Percentiles rank a stretch among this genome's conserved stretches.
Conservation (phyloP, 2,329 filamentous ascomycete genomes). For the Leptographium flavum region DNA sequence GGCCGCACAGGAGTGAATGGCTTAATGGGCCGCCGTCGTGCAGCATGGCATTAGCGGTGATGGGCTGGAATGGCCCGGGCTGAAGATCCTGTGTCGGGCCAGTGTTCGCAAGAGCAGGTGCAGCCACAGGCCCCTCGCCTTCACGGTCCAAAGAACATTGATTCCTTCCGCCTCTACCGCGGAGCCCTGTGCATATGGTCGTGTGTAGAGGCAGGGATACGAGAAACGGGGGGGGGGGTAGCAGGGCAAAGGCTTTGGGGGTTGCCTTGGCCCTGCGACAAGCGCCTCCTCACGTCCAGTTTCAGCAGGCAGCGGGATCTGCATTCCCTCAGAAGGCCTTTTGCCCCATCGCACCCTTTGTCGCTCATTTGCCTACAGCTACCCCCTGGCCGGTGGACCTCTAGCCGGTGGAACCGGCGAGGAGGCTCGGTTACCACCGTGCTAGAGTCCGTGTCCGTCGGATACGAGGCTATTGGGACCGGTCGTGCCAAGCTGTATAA, state of each 20-base stretch:
- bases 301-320: constrained; percentile 19
- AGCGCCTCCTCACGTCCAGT: constrained; percentile 14
- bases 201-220: background rate
- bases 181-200: background rate
- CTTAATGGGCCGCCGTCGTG: background rate
- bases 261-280: constrained; percentile 13
- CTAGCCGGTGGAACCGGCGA: background rate
- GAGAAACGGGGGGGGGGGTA: background rate
- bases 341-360: background rate
- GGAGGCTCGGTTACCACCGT: background rate
- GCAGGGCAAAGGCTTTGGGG: constrained; percentile 1
- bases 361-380: background rate
- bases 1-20: background rate
- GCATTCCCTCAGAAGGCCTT: constrained; percentile 11
- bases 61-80: background rate
- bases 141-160: background rate
- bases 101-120: background rate
- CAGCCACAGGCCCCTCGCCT: background rate
- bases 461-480: background rate
- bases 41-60: background rate
- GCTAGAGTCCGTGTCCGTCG: constrained; percentile 5
- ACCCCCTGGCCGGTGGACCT: constrained; percentile 2
- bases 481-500: constrained; percentile 14
- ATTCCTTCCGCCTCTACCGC: background rate
- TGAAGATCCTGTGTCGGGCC: background rate